Base-by-base conservation (phyloP, 768 basidiomycete species). In the Naganishia friedmannii region DNA sequence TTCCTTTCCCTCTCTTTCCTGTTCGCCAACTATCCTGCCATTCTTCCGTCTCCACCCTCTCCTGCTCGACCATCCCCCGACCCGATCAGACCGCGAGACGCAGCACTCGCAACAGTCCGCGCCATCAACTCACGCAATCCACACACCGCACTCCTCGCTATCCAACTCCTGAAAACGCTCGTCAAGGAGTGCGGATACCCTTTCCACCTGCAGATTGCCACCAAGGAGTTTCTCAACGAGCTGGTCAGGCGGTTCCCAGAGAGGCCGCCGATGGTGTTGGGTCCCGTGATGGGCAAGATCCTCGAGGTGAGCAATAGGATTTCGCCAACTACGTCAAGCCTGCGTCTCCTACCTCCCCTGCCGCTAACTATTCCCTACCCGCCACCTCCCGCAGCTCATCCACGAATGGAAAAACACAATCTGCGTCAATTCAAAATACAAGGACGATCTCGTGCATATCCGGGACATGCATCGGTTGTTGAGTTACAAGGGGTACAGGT, bases 211-310 rank as follows among this genome's bases (percentile, higher is more conserved):
- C 96, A 99, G 81, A 90, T 98, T 75, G 85, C 90, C 21, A 98
- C 95, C 51, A 98, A 99, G 78, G 96, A 98, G 77, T 99, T 97
- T 79, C 85, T 98, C 21, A 99, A 99, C 82, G 96, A 98, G 79
- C 89, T 99, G 79, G 96, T 99, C 29, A 88, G 95, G 58, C 88
- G 94, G 74, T 98, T 99, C 80, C 96, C 96, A 7, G 96, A 99
- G 82, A 88, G 95, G 54, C 96, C 96, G 2, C 95, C 96, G 0
- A 90, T 92, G 0, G 93, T 94, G 79, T 92, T 92, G 0, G 91
- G 92, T 2, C 89, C 92, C 26, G 91, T 96, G 74, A 99, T 98
- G 95, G 87, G 88, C 0, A 87, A 91, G 71, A 94, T 96, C 73
- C 84, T 99, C 46, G 94, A 96, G 76, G 81, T 80, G 65, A 66